These are phyloP conservation scores for Moesziomyces globuligerus DNA, from an alignment of 1,284 basidiomycete species.

Conservation along the genomic window DNA sequence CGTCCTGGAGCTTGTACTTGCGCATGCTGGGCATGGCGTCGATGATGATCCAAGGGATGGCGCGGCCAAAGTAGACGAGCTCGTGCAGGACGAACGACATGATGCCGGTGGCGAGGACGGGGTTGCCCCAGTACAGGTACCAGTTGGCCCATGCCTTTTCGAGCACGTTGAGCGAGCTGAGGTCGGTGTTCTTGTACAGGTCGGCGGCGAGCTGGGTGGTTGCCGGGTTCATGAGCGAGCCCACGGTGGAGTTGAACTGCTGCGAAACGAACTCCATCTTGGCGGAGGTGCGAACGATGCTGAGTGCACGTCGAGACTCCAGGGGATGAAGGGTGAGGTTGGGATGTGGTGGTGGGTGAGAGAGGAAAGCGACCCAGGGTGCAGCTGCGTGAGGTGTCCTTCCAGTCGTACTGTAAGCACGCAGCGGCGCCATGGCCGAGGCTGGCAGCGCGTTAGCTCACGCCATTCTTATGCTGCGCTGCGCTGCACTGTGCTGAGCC, in stretches of 20 bases:
- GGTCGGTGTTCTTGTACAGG: slow-evolving; percentile 60
- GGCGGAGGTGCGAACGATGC: slow-evolving; percentile 1
- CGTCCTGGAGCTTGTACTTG: slow-evolving; percentile 88
- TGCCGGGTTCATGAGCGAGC: slow-evolving; percentile 41
- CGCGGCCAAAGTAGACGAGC: slow-evolving; percentile 95
- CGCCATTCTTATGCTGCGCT: too few relatives aligned
- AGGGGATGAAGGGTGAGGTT: background rate
- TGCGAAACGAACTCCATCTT: slow-evolving; percentile 48
- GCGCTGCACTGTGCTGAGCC: background rate
- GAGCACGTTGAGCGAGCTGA: slow-evolving; percentile 50
- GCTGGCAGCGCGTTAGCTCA: too few relatives aligned
- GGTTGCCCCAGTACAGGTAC: slow-evolving; percentile 74
- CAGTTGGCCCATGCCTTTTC: slow-evolving; percentile 68
- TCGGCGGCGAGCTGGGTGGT: slow-evolving; percentile 67
- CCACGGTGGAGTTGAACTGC: slow-evolving; percentile 50
- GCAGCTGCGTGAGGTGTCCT: background rate
- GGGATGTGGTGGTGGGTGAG: slow-evolving; percentile 2
- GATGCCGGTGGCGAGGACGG: slow-evolving; percentile 90
- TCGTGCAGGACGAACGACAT: slow-evolving; percentile 94
- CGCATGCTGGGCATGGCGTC: slow-evolving; percentile 93
- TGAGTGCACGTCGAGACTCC: slow-evolving; percentile 6
- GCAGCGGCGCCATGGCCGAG: background rate
- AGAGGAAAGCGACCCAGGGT: background rate
- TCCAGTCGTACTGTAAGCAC: slow-evolving; percentile 10
- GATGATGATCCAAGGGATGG: slow-evolving; percentile 94